A percentile compares a stretch with the other conserved stretches of the same genome.
These are phyloP conservation scores for Isabelozyma heimii DNA, from an alignment of 805 yeast genomes.

Conservation along the genomic window DNA sequence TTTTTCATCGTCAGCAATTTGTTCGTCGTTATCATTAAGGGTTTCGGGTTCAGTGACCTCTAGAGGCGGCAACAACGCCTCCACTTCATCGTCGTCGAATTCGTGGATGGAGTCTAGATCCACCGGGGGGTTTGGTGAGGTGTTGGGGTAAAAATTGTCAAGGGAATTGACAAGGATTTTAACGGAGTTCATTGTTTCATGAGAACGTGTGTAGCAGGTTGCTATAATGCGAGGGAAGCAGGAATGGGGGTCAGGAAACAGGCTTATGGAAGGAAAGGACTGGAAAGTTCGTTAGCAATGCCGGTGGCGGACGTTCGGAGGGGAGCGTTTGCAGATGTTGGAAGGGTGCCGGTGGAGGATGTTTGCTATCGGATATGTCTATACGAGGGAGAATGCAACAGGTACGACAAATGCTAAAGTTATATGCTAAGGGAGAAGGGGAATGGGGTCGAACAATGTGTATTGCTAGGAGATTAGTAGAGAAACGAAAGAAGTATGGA, in stretches of 20 bases:
- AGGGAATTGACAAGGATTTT: constrained; percentile 31
- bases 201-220: not conserved
- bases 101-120: constrained; percentile 1
- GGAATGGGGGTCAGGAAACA: not conserved
- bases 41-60: constrained; percentile 2
- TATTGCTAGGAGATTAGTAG: too few relatives aligned
- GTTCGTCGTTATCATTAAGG: not conserved
- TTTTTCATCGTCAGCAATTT: not conserved
- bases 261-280: not conserved
- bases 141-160: constrained; percentile 21
- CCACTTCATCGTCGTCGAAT: not conserved
- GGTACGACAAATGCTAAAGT: too few relatives aligned
- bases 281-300: too few relatives aligned
- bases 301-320: too few relatives aligned
- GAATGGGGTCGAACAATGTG: too few relatives aligned
- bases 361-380: too few relatives aligned
- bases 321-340: too few relatives aligned
- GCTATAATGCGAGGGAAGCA: not conserved
- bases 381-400: too few relatives aligned
- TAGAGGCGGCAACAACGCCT: not conserved
- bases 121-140: not conserved
- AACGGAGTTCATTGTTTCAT: constrained; percentile 28
- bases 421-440: too few relatives aligned
- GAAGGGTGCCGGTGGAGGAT: too few relatives aligned
- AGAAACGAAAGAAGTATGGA: not conserved